phyloP scores from a whole-genome alignment of 164 flowering plant genomes.

The Vitis cinerea region DNA sequence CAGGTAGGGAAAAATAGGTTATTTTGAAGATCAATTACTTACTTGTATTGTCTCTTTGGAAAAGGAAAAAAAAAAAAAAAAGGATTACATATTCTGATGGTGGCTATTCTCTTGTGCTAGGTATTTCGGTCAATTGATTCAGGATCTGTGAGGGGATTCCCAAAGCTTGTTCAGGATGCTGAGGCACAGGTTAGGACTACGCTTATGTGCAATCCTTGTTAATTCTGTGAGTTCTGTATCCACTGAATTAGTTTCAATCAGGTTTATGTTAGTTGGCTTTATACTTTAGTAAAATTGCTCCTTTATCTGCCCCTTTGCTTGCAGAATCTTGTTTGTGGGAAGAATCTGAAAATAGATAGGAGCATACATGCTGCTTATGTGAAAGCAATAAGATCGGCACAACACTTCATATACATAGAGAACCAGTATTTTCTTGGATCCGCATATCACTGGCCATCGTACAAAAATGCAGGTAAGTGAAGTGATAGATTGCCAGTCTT shows the following conservation, averaged over 20 bases:
- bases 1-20: constrained; percentile 26
- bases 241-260: not conserved
- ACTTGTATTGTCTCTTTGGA: not conserved
- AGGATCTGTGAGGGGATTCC: constrained; percentile 77
- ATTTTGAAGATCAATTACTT: not conserved
- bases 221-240: too few relatives aligned
- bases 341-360: constrained; percentile 68
- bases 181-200: constrained; percentile 43
- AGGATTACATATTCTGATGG: not conserved
- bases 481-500: not conserved
- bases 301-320: not conserved
- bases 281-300: not conserved
- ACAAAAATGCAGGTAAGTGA: constrained; percentile 37
- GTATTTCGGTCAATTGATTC: constrained; percentile 84
- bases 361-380: constrained; percentile 84
- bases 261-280: not conserved
- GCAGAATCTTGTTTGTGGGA: constrained; percentile 73
- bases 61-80: not conserved
- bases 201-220: not conserved
- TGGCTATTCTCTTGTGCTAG: constrained; percentile 26
- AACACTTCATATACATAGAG: constrained; percentile 74
- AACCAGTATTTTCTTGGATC: constrained; percentile 83
- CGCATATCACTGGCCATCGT: constrained; percentile 70
- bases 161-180: constrained; percentile 55
- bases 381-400: constrained; percentile 83